Conservation (phyloP, 306 rosid genomes). For the Adenanthera pavonina region DNA sequence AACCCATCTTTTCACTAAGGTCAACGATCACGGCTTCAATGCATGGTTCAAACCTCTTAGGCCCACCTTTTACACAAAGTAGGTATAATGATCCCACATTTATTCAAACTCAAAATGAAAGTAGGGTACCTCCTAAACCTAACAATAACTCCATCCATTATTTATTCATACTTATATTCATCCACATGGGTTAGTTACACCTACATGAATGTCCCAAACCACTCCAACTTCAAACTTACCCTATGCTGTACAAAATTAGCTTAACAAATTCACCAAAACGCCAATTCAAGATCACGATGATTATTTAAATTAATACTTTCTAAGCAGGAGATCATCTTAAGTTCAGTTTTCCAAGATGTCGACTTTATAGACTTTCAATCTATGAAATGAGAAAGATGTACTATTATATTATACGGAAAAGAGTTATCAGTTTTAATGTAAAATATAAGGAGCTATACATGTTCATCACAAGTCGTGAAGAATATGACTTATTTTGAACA, state of each 20-base stretch:
- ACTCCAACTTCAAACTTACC: neutral
- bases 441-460: no score
- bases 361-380: neutral
- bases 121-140: constrained; percentile 32
- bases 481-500: no score
- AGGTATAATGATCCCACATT: neutral
- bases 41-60: neutral
- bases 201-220: constrained; percentile 5
- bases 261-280: constrained; percentile 1
- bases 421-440: no score
- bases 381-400: neutral
- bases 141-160: neutral
- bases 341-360: no score
- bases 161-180: neutral
- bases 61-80: neutral
- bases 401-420: no score
- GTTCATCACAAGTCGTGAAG: no score
- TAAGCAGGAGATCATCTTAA: neutral
- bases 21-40: neutral
- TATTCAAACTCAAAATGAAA: constrained; percentile 8
- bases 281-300: neutral
- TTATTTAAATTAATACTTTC: neutral
- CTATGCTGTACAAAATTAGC: neutral
- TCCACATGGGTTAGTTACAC: constrained; percentile 38
- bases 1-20: no score